Conservation (phyloP, 345 rosid genomes). For the Citrus unshiu region DNA sequence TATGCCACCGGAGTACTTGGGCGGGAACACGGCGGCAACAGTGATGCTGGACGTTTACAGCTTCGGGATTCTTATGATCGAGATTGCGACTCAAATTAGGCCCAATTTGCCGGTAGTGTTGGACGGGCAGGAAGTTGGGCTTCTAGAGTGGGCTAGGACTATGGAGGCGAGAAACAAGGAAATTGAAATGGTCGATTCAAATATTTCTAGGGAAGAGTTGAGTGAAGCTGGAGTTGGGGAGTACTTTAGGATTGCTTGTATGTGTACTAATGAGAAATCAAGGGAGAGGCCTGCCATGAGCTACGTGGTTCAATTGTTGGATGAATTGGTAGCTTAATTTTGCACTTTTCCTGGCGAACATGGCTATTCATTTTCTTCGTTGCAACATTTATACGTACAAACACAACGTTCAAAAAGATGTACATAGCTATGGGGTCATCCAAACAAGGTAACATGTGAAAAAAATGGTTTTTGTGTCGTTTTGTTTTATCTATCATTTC, state of each 20-base stretch:
- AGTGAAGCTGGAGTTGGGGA: slow-evolving; percentile 33
- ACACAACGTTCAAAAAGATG: neutral
- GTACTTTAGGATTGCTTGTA: slow-evolving; percentile 56
- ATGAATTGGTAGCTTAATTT: slow-evolving; percentile 9
- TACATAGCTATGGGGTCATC: neutral
- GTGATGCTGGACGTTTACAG: slow-evolving; percentile 69
- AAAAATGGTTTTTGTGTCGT: neutral
- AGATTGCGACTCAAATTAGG: slow-evolving; percentile 51
- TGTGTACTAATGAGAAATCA: slow-evolving; percentile 43
- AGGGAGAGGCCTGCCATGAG: slow-evolving; percentile 57
- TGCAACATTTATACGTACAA: neutral
- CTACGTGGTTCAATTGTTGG: slow-evolving; percentile 36
- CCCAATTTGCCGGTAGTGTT: slow-evolving; percentile 56
- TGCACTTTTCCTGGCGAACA: neutral
- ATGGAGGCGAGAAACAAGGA: slow-evolving; percentile 35
- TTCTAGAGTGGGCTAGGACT: slow-evolving; percentile 51
- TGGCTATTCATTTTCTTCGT: neutral
- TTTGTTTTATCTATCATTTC: neutral
- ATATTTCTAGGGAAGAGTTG: slow-evolving; percentile 21
- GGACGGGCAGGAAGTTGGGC: slow-evolving; percentile 39
- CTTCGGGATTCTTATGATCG: slow-evolving; percentile 80
- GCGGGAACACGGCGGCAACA: slow-evolving; percentile 66
- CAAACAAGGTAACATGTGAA: neutral
- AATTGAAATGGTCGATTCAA: slow-evolving; percentile 50
- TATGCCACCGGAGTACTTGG: slow-evolving; percentile 95